phyloP scores from a whole-genome alignment of 2,329 filamentous ascomycete species.

The Botrytis tulipae region DNA sequence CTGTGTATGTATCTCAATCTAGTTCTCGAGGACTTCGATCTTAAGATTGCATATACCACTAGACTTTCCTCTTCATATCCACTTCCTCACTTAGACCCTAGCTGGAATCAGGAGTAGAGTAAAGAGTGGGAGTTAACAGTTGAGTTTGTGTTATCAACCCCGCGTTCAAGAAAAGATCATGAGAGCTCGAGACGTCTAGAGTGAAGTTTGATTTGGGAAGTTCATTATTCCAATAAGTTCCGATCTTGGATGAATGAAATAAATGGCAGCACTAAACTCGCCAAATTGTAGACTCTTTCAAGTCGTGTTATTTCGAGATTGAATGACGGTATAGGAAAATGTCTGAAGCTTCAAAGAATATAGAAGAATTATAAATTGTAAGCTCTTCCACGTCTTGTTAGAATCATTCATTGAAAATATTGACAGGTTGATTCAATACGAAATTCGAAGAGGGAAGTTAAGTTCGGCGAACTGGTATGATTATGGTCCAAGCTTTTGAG shows the following conservation, averaged over 20 bases:
- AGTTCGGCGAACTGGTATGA: background rate
- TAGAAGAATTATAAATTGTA: background rate
- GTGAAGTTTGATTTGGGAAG: no score
- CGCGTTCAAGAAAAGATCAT: no score
- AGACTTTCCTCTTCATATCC: background rate
- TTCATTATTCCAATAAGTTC: no score
- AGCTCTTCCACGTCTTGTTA: background rate
- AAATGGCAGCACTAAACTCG: background rate
- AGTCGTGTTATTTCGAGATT: background rate
- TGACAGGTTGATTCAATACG: background rate
- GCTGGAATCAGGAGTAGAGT: background rate
- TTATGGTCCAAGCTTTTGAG: background rate
- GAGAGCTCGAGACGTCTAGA: no score
- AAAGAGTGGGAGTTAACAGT: no score
- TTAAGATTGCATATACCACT: background rate
- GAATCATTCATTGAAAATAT: accelerated
- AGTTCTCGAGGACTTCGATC: background rate
- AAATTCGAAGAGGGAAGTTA: background rate
- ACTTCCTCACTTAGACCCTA: background rate
- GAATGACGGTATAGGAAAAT: background rate
- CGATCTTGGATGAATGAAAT: background rate
- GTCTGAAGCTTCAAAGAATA: accelerated
- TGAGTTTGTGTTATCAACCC: no score
- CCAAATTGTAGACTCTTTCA: background rate
- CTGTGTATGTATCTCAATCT: background rate